Base-by-base conservation (phyloP, 768 basidiomycete species). In the Boletus vermiculosoides region DNA sequence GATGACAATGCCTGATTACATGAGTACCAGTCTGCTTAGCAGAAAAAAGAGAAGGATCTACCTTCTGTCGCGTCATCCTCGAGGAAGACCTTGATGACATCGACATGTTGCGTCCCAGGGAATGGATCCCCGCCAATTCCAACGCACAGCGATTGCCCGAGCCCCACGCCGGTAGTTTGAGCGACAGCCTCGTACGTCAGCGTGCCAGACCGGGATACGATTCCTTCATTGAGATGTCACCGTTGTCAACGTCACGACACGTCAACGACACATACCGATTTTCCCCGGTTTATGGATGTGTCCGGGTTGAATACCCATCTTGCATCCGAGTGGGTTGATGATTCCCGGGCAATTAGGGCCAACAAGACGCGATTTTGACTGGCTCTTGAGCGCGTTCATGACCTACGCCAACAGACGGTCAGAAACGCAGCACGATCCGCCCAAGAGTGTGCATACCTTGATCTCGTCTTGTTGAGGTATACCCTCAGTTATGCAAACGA, bases 261-360 rank as follows among this genome's bases (percentile, higher is more conserved):
- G 20, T 42, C 39, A 31, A 42, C 15, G 4, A 70, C 30, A 28
- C 82, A 34, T 64, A 91, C 95, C 96, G 64, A 99, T 96, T 65
- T 91, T 93, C 52, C 97, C 97, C 54, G 96, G 94, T 64, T 74
- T 92, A 78, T 98, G 97, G 66, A 99, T 98, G 71, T 97, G 94
- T 28, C 94, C 97, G 13, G 97, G 97, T 68, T 92, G 90, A 69
- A 99, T 99, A 57, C 97, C 97, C 86, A 99, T 98, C 80, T 98
- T 98, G 81, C 97, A 99, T 22, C 96, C 96, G 40, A 89, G 80
- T 18, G 96, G 95, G 69, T 96, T 95, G 69, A 98, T 98, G 66
- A 99, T 87, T 70, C 97, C 97, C 2, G 97, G 97, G 76, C 97
- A 99, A 76, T 99, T 99, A 40, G 97, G 97, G 20, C 97, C 97